Base-by-base conservation (phyloP, 2,329 filamentous ascomycete genomes). In the Pseudocercospora cruenta region DNA sequence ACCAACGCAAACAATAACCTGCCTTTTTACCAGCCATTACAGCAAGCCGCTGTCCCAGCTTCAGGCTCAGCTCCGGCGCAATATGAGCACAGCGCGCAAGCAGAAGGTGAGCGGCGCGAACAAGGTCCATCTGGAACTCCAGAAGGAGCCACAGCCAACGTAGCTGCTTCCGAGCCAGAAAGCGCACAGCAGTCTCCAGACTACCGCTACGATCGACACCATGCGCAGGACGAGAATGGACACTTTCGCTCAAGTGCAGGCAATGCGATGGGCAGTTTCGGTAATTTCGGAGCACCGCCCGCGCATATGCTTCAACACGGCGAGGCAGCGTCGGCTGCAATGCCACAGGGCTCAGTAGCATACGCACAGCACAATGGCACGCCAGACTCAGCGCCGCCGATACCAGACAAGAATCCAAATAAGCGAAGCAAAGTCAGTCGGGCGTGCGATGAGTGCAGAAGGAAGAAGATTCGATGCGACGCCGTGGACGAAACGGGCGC, bases 391-490 rank as follows among this genome's bases (percentile, higher is more conserved):
- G 69, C 59, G 10, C 64, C 69, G 33, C 57, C 64, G 14, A 49
- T 60, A 4, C 26, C 63, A 9, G 64, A 68, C 33, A 67, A 71
- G n/a, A 64, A 68, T 31, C 67, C 71, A 43, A 68, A 76, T 68
- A 95, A 95, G 77, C 85, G 93, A 66, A 91, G 90, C 5, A 96
- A 96, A 78, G 92, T 95, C 5, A 96, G 93, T 10, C 86, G 93
- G 43, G 93, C 93, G 1, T 97, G 93, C 74, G 93, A 97, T 75
- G 92, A 96, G 76, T 96, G 93, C 76, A 86, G 93, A 51, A 87
- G 93, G 63, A 96, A 96, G 80, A 96, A 87, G 84, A 92, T 96
- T 66, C 92, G 93, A 75, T 97, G 93, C 74, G 93, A 96, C 80
- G 91, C 92, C 4, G 86, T 88, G 67, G 89, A 90, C 8, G 92